Conservation (phyloP, 2,329 filamentous ascomycete genomes). For the Rugonectria rugulosa region DNA sequence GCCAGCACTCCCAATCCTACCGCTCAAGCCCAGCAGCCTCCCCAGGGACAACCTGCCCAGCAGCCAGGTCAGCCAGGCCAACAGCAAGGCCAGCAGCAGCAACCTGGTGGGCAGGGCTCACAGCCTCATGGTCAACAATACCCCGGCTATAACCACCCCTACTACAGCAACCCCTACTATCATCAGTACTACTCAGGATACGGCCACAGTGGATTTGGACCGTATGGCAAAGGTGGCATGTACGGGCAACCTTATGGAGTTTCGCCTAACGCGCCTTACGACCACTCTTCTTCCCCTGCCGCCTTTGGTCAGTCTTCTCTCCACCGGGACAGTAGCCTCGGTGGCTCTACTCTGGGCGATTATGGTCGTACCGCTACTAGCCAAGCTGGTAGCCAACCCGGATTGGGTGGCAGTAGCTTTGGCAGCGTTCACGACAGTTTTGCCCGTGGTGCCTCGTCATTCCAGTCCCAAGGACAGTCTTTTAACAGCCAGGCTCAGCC, state of each 20-base stretch:
- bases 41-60: constrained; percentile 50
- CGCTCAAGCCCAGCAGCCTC: constrained; percentile 58
- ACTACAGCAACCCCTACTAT: constrained; percentile 70
- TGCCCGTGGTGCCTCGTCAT: constrained; percentile 59
- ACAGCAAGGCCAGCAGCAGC: constrained; percentile 55
- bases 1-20: constrained; percentile 90
- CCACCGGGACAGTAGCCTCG: constrained; percentile 58
- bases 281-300: constrained; percentile 62
- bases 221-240: constrained; percentile 63
- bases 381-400: constrained; percentile 59
- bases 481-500: constrained; percentile 61
- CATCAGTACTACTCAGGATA: constrained; percentile 66
- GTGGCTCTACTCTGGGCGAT: constrained; percentile 59
- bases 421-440: constrained; percentile 64
- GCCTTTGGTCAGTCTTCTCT: constrained; percentile 63
- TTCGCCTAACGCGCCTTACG: constrained; percentile 64
- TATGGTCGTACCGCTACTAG: constrained; percentile 60
- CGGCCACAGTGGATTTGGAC: constrained; percentile 59
- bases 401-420: constrained; percentile 59
- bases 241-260: constrained; percentile 66
- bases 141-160: constrained; percentile 63
- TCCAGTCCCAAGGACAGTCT: constrained; percentile 63
- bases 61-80: constrained; percentile 51
- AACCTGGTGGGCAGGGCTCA: constrained; percentile 49
- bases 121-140: constrained; percentile 59